These are phyloP conservation scores for Manihot esculenta DNA, from an alignment of 441 rosid genomes.

Conservation along the genomic window DNA sequence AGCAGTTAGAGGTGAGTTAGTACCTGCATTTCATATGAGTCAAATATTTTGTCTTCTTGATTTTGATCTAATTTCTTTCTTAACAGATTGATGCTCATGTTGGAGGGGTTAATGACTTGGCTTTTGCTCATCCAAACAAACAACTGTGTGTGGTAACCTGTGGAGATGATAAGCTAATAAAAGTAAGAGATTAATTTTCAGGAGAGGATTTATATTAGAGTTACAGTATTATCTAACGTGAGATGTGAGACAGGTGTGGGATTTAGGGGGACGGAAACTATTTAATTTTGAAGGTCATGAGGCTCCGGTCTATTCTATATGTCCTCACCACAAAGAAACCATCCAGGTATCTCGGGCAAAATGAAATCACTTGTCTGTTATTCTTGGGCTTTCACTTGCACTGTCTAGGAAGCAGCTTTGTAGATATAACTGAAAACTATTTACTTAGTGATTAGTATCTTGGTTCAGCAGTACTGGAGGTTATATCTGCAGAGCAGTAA, in stretches of 20 bases:
- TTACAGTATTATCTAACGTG: conserved; percentile 27
- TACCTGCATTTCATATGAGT: conserved; percentile 7
- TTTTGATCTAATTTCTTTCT: background rate
- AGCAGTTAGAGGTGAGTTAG: conserved; percentile 62
- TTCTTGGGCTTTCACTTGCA: conserved; percentile 16
- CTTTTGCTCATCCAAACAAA: conserved; percentile 83
- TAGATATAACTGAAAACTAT: background rate
- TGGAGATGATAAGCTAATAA: conserved; percentile 87
- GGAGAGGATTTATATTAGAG: conserved; percentile 4
- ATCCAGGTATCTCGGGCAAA: conserved; percentile 57
- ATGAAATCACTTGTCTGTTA: conserved; percentile 2
- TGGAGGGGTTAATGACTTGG: conserved; percentile 90
- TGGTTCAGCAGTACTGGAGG: background rate
- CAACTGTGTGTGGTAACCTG: conserved; percentile 83
- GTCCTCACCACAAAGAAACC: conserved; percentile 84
- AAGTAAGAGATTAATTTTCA: conserved; percentile 43
- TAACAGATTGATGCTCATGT: conserved; percentile 82
- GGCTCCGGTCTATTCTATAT: conserved; percentile 74
- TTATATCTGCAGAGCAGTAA: background rate
- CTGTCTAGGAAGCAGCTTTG: conserved; percentile 3
- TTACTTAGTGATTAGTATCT: conserved; percentile 1
- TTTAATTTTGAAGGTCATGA: conserved; percentile 84
- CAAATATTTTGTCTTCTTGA: conserved; percentile 23
- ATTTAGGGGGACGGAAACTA: conserved; percentile 52
- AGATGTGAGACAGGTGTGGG: conserved; percentile 75